Evolutionary conservation across 2,329 filamentous ascomycete species (phyloP).

Genomic region (Tolypocladium pustulatum): DNA sequence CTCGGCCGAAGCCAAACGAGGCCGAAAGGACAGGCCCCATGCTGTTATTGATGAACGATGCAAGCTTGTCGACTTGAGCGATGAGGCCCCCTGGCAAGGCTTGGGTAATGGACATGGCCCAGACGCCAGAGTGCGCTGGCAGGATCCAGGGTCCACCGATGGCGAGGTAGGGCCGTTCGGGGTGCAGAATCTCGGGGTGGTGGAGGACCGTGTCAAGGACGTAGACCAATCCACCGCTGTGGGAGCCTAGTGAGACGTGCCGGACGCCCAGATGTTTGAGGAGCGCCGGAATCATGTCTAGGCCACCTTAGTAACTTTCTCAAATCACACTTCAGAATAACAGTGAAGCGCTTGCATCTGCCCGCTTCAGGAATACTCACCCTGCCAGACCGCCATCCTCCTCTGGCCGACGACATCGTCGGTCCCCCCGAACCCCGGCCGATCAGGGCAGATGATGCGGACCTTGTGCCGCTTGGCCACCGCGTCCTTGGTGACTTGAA

Average conservation of each 20-base stretch:
- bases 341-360: not conserved
- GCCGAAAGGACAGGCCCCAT: slow-evolving; percentile 9
- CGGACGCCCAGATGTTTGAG: slow-evolving; percentile 20
- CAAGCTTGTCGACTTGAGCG: slow-evolving; percentile 10
- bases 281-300: slow-evolving; percentile 18
- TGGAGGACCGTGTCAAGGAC: slow-evolving; percentile 19
- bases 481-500: slow-evolving; percentile 20
- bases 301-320: not conserved
- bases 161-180: slow-evolving; percentile 13
- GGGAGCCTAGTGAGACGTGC: slow-evolving; percentile 16
- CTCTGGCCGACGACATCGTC: slow-evolving; percentile 11
- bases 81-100: slow-evolving; percentile 11
- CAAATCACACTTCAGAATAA: not conserved
- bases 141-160: slow-evolving; percentile 20
- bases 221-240: slow-evolving; percentile 20
- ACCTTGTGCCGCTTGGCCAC: slow-evolving; percentile 19
- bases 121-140: slow-evolving; percentile 12
- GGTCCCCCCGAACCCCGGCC: slow-evolving; percentile 25
- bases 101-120: slow-evolving; percentile 10
- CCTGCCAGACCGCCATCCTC: slow-evolving; percentile 16
- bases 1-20: slow-evolving; percentile 2
- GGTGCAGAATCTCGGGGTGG: slow-evolving; percentile 15
- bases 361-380: slow-evolving; percentile 3
- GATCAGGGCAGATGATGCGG: slow-evolving; percentile 21
- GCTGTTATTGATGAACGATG: slow-evolving; percentile 9